These are phyloP conservation scores for Peronospora tabacina DNA, from an alignment of 352 stramenopile species.

Conservation along the genomic window DNA sequence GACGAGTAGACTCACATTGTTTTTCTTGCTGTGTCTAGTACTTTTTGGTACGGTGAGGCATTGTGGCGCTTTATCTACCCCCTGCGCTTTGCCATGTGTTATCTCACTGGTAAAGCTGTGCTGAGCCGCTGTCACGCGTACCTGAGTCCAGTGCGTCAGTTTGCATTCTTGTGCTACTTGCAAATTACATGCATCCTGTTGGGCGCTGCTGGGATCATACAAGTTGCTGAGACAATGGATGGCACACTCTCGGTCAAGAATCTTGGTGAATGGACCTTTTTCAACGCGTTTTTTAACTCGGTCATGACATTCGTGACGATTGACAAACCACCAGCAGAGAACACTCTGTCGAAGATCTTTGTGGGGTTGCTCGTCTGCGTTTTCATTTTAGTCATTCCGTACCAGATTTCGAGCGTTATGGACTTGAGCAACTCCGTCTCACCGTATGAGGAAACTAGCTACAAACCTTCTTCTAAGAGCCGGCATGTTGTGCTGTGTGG, in stretches of 20 bases:
- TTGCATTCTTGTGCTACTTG: conserved; percentile 75
- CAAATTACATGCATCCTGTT: conserved; percentile 76
- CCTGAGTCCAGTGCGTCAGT: conserved; percentile 74
- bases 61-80: conserved; percentile 83
- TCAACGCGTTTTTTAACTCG: conserved; percentile 86
- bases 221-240: conserved; percentile 79
- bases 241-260: conserved; percentile 40
- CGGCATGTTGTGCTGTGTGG: conserved; percentile 80
- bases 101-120: conserved; percentile 63
- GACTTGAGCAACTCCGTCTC: conserved; percentile 72
- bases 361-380: conserved; percentile 76
- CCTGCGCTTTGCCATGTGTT: conserved; percentile 77
- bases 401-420: conserved; percentile 77
- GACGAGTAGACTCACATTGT: not conserved
- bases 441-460: conserved; percentile 59
- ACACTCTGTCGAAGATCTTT: conserved; percentile 73
- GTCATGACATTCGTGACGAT: conserved; percentile 85
- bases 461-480: conserved; percentile 51
- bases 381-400: conserved; percentile 80
- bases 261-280: conserved; percentile 80
- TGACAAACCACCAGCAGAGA: conserved; percentile 73
- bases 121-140: conserved; percentile 70
- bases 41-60: conserved; percentile 64
- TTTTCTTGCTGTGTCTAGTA: conserved; percentile 30
- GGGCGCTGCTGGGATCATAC: conserved; percentile 70